Conservation (phyloP, 2,329 filamentous ascomycete genomes). For the Dothiorella sarmentorum region DNA sequence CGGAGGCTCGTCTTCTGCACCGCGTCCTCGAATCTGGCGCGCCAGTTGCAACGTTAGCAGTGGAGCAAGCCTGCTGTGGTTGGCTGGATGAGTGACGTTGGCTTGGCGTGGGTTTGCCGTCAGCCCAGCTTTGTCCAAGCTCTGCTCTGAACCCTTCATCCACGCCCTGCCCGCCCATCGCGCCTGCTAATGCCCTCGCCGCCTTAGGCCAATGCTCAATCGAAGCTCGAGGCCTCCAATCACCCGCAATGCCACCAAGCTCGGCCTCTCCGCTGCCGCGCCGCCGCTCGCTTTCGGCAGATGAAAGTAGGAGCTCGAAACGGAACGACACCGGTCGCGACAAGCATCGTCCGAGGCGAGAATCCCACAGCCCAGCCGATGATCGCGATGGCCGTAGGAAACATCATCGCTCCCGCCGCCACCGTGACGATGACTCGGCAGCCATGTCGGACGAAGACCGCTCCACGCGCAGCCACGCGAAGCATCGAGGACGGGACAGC, state of each 20-base stretch:
- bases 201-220: neutral
- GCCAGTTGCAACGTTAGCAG: conserved; percentile 3
- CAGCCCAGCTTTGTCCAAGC: neutral
- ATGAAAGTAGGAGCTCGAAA: neutral
- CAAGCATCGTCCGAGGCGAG: conserved; percentile 23
- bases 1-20: neutral
- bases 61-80: neutral
- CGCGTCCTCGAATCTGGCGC: neutral
- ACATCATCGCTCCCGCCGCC: neutral
- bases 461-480: neutral
- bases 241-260: neutral
- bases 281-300: neutral
- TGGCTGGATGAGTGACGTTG: neutral
- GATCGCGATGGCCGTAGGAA: conserved; percentile 21
- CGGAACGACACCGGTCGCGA: conserved; percentile 1
- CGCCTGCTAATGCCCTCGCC: neutral
- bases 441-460: neutral
- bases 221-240: neutral
- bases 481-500: neutral
- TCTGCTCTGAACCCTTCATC: neutral
- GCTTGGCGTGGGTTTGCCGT: neutral
- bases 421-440: neutral
- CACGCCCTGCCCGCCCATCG: neutral
- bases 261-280: conserved; percentile 3
- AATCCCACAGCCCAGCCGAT: conserved; percentile 27